A percentile compares a stretch with the other conserved stretches of the same genome.
Conservation (phyloP, 129 eudicot species). For the Smallanthus sonchifolius region DNA sequence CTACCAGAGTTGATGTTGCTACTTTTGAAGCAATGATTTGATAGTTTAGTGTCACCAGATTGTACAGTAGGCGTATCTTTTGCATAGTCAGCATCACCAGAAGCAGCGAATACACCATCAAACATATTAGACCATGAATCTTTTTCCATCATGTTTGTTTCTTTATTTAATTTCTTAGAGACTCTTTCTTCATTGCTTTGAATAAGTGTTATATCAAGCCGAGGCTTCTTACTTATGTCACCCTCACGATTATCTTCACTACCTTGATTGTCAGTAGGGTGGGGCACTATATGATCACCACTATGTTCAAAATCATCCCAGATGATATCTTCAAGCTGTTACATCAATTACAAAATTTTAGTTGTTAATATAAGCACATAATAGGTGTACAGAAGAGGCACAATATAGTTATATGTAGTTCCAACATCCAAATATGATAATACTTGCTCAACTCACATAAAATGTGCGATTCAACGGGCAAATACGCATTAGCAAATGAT, state of each 20-base stretch:
- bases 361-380: neutral
- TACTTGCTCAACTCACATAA: neutral
- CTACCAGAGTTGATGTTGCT: constrained; percentile 23
- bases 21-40: constrained; percentile 31
- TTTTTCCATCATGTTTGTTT: constrained; percentile 46
- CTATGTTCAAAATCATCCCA: constrained; percentile 71
- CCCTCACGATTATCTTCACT: constrained; percentile 35
- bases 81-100: constrained; percentile 36
- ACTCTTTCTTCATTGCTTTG: constrained; percentile 31
- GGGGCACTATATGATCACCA: constrained; percentile 90
- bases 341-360: constrained; percentile 34
- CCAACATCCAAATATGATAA: neutral
- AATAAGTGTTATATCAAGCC: constrained; percentile 38
- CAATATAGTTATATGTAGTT: neutral
- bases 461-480: neutral
- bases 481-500: neutral
- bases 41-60: constrained; percentile 32
- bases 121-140: constrained; percentile 40
- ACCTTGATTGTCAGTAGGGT: constrained; percentile 25
- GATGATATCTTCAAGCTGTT: constrained; percentile 76
- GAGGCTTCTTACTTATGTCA: constrained; percentile 51
- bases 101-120: constrained; percentile 36
- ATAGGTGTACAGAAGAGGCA: neutral
- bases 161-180: constrained; percentile 25
- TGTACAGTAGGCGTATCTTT: constrained; percentile 36